These are phyloP conservation scores for Exophiala alcalophila DNA, from an alignment of 2,329 filamentous ascomycete species.

Conservation along the genomic window DNA sequence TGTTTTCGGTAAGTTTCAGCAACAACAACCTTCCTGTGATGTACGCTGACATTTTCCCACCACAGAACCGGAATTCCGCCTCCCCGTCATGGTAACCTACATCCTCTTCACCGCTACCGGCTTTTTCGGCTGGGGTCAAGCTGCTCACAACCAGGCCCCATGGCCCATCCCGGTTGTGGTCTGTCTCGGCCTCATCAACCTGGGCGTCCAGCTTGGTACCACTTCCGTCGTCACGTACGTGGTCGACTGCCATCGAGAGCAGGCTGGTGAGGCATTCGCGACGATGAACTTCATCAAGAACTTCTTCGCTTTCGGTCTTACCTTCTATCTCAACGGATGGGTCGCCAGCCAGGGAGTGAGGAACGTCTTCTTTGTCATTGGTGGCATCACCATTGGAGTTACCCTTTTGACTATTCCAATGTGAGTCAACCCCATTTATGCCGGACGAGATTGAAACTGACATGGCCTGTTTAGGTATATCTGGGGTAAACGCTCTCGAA, in stretches of 20 bases:
- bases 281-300: constrained; percentile 43
- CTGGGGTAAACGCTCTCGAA: not conserved
- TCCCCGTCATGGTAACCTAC: constrained; percentile 39
- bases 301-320: constrained; percentile 39
- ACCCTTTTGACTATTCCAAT: constrained; percentile 37
- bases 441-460: not conserved
- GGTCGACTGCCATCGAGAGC: constrained; percentile 40
- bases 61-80: constrained; percentile 40
- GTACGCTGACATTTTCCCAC: too few species aligned
- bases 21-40: constrained; percentile 27
- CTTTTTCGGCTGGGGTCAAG: constrained; percentile 40
- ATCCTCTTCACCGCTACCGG: constrained; percentile 38
- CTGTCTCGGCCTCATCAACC: constrained; percentile 38
- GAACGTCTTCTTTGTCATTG: constrained; percentile 39
- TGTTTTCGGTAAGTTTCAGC: constrained; percentile 30
- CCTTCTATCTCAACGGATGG: constrained; percentile 43
- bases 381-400: constrained; percentile 37
- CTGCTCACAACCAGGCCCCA: constrained; percentile 31
- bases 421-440: too few species aligned
- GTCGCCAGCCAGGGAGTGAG: constrained; percentile 39
- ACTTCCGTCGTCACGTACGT: constrained; percentile 41
- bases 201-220: constrained; percentile 40
- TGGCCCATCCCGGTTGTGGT: constrained; percentile 39
- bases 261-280: constrained; percentile 40
- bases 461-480: too few species aligned